Conservation (phyloP, 2,329 filamentous ascomycete species). For the Ambrosiella beaveri region DNA sequence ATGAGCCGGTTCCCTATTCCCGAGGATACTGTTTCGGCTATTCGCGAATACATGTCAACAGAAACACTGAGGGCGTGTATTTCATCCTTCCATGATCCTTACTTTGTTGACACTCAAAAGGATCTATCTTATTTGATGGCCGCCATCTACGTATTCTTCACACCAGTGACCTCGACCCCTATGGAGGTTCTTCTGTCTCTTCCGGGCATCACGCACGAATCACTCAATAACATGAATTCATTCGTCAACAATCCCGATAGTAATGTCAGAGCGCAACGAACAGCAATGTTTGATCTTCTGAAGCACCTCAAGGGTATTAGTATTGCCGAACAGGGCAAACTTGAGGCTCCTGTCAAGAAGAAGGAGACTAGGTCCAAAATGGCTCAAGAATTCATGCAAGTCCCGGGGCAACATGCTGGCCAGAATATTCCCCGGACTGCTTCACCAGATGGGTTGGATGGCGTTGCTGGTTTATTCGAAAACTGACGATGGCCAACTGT, state of each 20-base stretch:
- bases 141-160: constrained; percentile 64
- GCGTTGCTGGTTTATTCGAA: constrained; percentile 35
- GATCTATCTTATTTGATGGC: constrained; percentile 81
- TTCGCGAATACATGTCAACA: constrained; percentile 77
- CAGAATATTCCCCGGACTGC: constrained; percentile 16
- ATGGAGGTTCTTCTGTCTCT: constrained; percentile 60
- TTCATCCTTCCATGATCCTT: constrained; percentile 79
- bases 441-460: constrained; percentile 36
- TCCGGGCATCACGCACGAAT: constrained; percentile 53
- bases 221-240: constrained; percentile 47
- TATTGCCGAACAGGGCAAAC: constrained; percentile 82
- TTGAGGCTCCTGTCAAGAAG: constrained; percentile 38
- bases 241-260: constrained; percentile 40
- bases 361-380: constrained; percentile 36
- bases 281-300: constrained; percentile 66
- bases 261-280: constrained; percentile 60
- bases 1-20: constrained; percentile 27
- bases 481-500: constrained; percentile 15
- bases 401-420: constrained; percentile 19
- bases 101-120: constrained; percentile 92
- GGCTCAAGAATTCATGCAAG: constrained; percentile 49
- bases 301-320: constrained; percentile 78
- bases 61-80: constrained; percentile 84
- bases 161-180: constrained; percentile 50
- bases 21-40: constrained; percentile 39